Base-by-base conservation (phyloP, 331 rosid species). In the Acacia pycnantha region DNA sequence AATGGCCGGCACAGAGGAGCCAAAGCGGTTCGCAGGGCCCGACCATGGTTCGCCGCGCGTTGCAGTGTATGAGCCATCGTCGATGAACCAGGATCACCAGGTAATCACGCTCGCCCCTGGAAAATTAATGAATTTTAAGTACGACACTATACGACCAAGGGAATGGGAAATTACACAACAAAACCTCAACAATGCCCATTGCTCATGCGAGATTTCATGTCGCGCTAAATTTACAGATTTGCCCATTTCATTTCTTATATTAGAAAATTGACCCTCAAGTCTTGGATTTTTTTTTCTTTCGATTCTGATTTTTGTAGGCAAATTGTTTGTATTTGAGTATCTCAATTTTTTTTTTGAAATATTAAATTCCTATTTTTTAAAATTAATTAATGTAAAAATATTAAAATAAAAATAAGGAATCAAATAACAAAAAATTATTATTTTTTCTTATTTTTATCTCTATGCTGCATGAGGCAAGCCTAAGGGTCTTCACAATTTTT, bases 61-160 rank as follows among this genome's bases (percentile, higher is more conserved):
- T 82, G 97, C 79, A 93, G 82, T 35, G 85, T 74, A 88, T 47
- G 86, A 11, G 97, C 94, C 99, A 96, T 96, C 59, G 67, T 79
- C 77, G 65, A 78, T 73, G 72, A 48, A 11, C 21, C 29, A 11
- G 29, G 24, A 29, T 35, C 35, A 10, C 48, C 50, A 35, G 37
- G 61, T 44, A 29, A 69, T 44, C 41, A 56, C 29, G 70, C 79
- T 76, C 24, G 22, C 15, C 70, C 26, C 56, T 27, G 18, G 43
- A 62, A 9, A 18, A 11, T 41, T 4, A 24, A 56, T 43, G 8
- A 22, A 70, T 40, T 53, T n/a, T 40, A 46, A 13, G 26, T 24
- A 29, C 70, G 70, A 64, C 43, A 15, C 33, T 21, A 15, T 2
- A 0, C 29, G 4, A 19, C 10, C 19, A 27, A 53, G 47, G 1